Base-by-base conservation (phyloP, 345 rosid species). In the Salix koriyanagi region DNA sequence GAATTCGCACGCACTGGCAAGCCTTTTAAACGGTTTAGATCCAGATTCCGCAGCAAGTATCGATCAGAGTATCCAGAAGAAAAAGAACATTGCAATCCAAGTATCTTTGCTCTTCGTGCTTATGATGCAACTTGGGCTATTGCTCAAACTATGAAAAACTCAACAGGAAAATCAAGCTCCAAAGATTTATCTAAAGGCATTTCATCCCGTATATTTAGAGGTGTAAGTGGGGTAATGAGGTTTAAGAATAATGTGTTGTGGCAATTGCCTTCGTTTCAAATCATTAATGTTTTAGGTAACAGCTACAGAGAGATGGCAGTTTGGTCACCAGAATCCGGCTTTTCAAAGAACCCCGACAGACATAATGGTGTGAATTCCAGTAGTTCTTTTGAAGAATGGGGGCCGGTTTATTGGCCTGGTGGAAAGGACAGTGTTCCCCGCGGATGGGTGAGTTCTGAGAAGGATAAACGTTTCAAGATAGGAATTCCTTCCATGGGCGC, bases 111-210 rank as follows among this genome's bases (percentile, higher is more conserved):
- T 4, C 72, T 85, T 13, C 78, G 64, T 37, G 83, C 84, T 77
- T 82, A 85, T 39, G 87, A 85, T 77, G 87, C 87, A 44, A 41
- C 68, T 41, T 48, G 78, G 76, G 58, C 78, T 2, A 14, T 82
- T 60, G 82, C 71, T 18, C 73, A 46, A 65, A 80, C 84, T 67
- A 64, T 77, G 54, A 46, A 72, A 69, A 72, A 58, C 65, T 34
- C 75, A 69, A 39, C 65, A 21, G 71, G 34, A 21, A 23, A 39
- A 10, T 3, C 7, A 23, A 48, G 37, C 32, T 13, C 72, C 12
- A 7, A 41, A 52, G 39, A 34, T 15, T 46, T 78, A 72, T 64
- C 48, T 13, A 36, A 39, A 46, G 16, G 32, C 32, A 72, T 71
- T 6, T 18, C 44, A 23, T 78, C 84, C 32, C 81, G 78, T 64